Evolutionary conservation across 768 basidiomycete genomes (phyloP), one percentile per base, ranked within the genome.

Genomic region (Crassisporium funariophilum): DNA sequence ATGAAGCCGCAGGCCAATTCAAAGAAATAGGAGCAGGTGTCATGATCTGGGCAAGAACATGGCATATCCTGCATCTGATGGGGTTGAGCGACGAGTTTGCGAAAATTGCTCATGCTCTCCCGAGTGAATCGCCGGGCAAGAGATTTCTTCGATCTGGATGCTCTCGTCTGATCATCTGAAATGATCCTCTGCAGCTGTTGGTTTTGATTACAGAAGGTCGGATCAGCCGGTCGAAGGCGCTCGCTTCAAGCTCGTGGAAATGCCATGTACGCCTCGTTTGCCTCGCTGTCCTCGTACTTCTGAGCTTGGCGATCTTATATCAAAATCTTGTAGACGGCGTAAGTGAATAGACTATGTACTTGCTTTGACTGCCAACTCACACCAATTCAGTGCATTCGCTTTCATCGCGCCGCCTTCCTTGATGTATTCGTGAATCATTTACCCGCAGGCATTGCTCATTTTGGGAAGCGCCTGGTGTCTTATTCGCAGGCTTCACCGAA

Each of bases 21-120:
- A 72, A 64, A 38, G 77, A 80, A 50, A 76, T 78, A 22, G 77
- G 77, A 5, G 78, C 78, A 3, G 78, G 59, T 35, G 77, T 63
- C 35, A 72, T 60, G 63, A 68, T 79, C 4, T 77, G 76, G 78
- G 57, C 58, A 7, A 62, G 75, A 29, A 76, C 76, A 6, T 75
- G 74, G 72, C 62, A 60, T 4, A 64, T 77, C n/a, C 53, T 81
- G 50, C 59, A 69, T 20, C 55, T 60, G 10, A 72, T 81, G 38
- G 76, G 73, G 1, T 49, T 81, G 16, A 63, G 58, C 4, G 21
- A 44, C 12, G 54, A 64, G 19, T 69, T 71, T 42, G 57, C 61
- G 4, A 60, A 60, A 47, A 65, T 68, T 15, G 65, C 69, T 2
- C 67, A 70, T 54, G 60, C 63, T 15, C 62, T 62, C 13, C 68